Base-by-base conservation (phyloP, 768 basidiomycete genomes). In the Leucosporidium scottii region DNA sequence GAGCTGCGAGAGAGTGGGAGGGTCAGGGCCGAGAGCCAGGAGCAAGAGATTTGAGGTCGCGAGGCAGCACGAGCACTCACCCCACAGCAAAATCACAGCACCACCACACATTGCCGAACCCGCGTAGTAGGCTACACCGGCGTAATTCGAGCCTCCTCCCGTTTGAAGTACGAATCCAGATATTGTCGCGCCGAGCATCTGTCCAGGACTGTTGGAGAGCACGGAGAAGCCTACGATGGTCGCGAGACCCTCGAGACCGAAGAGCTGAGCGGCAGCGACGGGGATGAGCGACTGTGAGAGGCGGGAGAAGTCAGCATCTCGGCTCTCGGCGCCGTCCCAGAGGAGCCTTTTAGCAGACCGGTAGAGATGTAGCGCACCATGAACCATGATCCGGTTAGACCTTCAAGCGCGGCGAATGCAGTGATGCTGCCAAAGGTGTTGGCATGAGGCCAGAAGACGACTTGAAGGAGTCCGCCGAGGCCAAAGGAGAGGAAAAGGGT, bases 381-480 rank as follows among this genome's bases (percentile, higher is more conserved):
- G 39, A 44, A 44, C 39, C 39, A 44, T 44, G 39, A 44, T 44
- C 39, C 39, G 15, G 39, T 44, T 2, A 44, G 39, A 44, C 39
- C 39, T 44, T 44, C 39, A 8, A 44, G 13, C 8, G 39, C 39
- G 3, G 10, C 39, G 39, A 77, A 77, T 7, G 65, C 77, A 23
- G 67, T 66, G 57, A 73, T 64, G 6, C 47, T 27, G 12, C 70
- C 75, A 27, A 73, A 76, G 0, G 63, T 55, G 4, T 21, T 69
- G 6, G 75, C 76, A 5, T 71, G 70, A 20, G 68, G 58, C 74
- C 77, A 77, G 27, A 77, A 63, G 0, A 71, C 69, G 23, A 74
- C 51, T 56, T 76, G 75, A 9, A 76, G 67, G 13, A 73, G 21
- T 17, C 50, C 50, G 10, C 69, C 69, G 4, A 54, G 36, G 3